Evolutionary conservation across 495 filamentous ascomycete species (phyloP), one percentile per base, ranked within the genome.

Genomic region (Xylaria bambusicola): DNA sequence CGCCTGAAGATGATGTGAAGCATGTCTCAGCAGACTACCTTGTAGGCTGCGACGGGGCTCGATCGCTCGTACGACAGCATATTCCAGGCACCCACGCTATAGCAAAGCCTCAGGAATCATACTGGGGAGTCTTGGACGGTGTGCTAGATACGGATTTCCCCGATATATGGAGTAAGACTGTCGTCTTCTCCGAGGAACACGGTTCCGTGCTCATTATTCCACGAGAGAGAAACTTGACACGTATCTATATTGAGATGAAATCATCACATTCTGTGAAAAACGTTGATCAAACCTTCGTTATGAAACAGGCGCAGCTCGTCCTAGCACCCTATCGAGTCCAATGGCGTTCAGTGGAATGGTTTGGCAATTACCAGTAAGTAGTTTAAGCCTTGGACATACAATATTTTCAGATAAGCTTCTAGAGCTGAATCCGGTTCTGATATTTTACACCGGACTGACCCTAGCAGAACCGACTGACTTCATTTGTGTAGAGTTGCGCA

Each of bases 111-210:
- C 82, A 80, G 29, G 82, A 86, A 57, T 82, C 84, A 15, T 77
- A 86, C n/a, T 89, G 86, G 86, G 86, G 84, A 40, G 86, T 89
- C 17, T 68, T 89, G 21, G 86, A 89, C 64, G 85, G 85, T 12
- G 84, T 87, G 48, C 77, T 88, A 15, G 75, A 82, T 18, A 88
- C 86, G 21, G 76, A 86, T 66, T 89, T 89, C 64, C 86, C 86
- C 7, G 86, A 89, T 64, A 77, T 89, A 23, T 88, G 86, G 84
- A 86, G 82, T 69, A 89, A 88, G 71, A 83, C 83, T 40, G 70
- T 77, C 17, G 80, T 89, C 4, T 81, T 82, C 45, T 82, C 82
- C 18, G 77, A 87, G 56, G 74, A 80, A 62, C 67, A 75, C 23
- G 86, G 86, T 13, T 86, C 86, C 1, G 82, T 88, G 54, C 75